Evolutionary conservation across 306 rosid species (phyloP).

Genomic region (Crataegus laevigata): DNA sequence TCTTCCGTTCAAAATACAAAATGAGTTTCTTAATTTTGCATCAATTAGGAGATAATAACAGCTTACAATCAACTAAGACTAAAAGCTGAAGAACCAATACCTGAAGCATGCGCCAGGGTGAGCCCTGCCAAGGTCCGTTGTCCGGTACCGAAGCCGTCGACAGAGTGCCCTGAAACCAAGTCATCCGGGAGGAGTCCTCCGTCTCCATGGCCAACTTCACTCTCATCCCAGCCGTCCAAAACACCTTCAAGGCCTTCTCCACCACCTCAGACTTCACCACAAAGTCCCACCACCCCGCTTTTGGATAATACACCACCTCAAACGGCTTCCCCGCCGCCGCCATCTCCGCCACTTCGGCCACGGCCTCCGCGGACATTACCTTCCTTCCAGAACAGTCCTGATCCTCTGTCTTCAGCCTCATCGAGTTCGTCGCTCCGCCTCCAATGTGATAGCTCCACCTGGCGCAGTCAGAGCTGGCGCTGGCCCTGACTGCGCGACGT

Average conservation of each 20-base stretch:
- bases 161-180: slow-evolving; percentile 61
- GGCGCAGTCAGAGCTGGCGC: neutral
- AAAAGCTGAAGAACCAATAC: slow-evolving; percentile 15
- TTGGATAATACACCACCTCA: slow-evolving; percentile 66
- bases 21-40: neutral
- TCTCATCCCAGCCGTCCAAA: slow-evolving; percentile 49
- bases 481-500: slow-evolving; percentile 39
- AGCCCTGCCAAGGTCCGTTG: slow-evolving; percentile 33
- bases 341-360: slow-evolving; percentile 45
- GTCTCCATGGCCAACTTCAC: slow-evolving; percentile 60
- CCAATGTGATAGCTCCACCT: slow-evolving; percentile 26
- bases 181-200: slow-evolving; percentile 50
- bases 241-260: slow-evolving; percentile 29
- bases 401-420: slow-evolving; percentile 10
- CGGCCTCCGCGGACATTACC: slow-evolving; percentile 27
- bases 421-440: neutral
- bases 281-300: slow-evolving; percentile 51
- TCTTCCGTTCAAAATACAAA: neutral
- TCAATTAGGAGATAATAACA: neutral
- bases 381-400: slow-evolving; percentile 15
- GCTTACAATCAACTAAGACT: neutral
- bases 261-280: slow-evolving; percentile 58
- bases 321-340: slow-evolving; percentile 50
- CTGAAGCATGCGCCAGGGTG: slow-evolving; percentile 80
- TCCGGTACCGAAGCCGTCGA: slow-evolving; percentile 13